A percentile compares a stretch with the other conserved stretches of the same genome.
Evolutionary conservation across 2,329 filamentous ascomycete species (phyloP).

Genomic region (Aspergillus spinulosporus): DNA sequence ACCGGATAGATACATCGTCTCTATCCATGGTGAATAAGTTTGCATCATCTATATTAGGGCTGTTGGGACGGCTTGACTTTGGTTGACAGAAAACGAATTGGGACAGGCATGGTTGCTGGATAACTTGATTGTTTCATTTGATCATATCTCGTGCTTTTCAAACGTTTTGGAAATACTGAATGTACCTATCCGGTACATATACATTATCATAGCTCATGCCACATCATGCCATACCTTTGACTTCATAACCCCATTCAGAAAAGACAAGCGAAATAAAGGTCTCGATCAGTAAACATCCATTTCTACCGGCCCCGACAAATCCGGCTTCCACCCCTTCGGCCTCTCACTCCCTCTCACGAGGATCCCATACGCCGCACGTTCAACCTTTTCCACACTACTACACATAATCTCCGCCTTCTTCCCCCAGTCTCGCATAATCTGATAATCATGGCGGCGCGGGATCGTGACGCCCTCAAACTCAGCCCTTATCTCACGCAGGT

Average conservation of each 20-base stretch:
- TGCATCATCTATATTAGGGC: background rate
- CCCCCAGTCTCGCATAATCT: constrained; percentile 62
- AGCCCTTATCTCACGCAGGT: constrained; percentile 76
- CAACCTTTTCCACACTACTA: constrained; percentile 88
- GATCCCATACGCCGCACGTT: constrained; percentile 84
- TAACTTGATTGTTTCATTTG: background rate
- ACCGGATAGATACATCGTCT: background rate
- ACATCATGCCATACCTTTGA: background rate
- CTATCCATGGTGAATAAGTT: background rate
- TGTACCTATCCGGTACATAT: background rate
- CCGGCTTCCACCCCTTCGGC: constrained; percentile 89
- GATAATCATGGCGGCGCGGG: constrained; percentile 46
- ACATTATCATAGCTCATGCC: constrained; percentile 4
- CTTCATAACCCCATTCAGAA: background rate
- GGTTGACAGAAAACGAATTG: background rate
- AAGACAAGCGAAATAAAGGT: background rate
- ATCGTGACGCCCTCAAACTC: constrained; percentile 72
- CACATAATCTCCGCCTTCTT: constrained; percentile 87
- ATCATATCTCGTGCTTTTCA: too few species aligned
- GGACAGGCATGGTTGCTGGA: background rate
- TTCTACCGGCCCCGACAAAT: constrained; percentile 54
- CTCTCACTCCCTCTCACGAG: constrained; percentile 83
- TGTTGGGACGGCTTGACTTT: background rate
- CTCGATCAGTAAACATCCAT: constrained; percentile 41
- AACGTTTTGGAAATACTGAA: background rate